Percentiles rank a stretch among this genome's conserved stretches.
Evolutionary conservation across 352 stramenopile species (phyloP).

Genomic region (Plasmopara halstedii): DNA sequence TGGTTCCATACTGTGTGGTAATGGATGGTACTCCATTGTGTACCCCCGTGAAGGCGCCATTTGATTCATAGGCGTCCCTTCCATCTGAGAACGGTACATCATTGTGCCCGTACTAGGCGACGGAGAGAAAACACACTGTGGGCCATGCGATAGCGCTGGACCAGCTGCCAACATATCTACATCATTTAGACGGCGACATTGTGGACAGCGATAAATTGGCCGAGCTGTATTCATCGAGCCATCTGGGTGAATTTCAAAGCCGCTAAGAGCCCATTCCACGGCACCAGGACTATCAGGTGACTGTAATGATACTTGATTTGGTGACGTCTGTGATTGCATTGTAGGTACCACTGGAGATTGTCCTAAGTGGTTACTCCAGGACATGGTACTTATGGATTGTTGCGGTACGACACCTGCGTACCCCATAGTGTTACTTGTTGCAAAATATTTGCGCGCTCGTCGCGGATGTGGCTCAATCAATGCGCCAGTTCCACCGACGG

Average conservation of each 20-base stretch:
- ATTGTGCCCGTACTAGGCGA: conserved; percentile 15
- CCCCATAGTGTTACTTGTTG: conserved; percentile 19
- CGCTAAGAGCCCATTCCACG: conserved; percentile 67
- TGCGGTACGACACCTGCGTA: conserved; percentile 16
- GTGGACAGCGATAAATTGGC: conserved; percentile 71
- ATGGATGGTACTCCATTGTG: conserved; percentile 27
- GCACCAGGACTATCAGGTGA: conserved; percentile 19
- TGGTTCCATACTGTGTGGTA: conserved; percentile 15
- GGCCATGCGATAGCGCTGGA: conserved; percentile 38
- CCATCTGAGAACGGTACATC: conserved; percentile 47
- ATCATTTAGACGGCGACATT: conserved; percentile 59
- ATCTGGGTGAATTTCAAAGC: conserved; percentile 72
- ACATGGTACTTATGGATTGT: conserved; percentile 25
- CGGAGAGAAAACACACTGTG: conserved; percentile 43
- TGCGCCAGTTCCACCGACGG: conserved; percentile 13
- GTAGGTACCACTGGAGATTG: conserved; percentile 20
- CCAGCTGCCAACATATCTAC: conserved; percentile 64
- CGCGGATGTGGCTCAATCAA: conserved; percentile 24
- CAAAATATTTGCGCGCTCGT: conserved; percentile 25
- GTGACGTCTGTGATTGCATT: too few relatives aligned
- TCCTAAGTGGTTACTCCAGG: conserved; percentile 46
- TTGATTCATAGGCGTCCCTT: conserved; percentile 30
- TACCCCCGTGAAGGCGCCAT: conserved; percentile 37
- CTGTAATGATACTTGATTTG: conserved; percentile 10
- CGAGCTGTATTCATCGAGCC: conserved; percentile 54